Base-by-base conservation (phyloP, 1,284 basidiomycete genomes). In the Heterobasidion irregulare region DNA sequence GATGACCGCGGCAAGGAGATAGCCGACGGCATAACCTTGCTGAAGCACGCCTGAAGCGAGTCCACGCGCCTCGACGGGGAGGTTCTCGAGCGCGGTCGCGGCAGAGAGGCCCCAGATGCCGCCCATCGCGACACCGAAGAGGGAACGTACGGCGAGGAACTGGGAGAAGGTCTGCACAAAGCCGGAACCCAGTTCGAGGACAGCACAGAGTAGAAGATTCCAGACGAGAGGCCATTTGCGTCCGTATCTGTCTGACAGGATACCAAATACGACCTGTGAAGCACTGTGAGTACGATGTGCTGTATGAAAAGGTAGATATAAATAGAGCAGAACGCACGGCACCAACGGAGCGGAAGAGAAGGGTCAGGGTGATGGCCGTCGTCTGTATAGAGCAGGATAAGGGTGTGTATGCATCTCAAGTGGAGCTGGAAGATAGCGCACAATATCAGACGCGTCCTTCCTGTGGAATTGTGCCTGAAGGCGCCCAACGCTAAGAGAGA, bases 81-180 rank as follows among this genome's bases (percentile, higher is more conserved):
- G 79, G 68, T 92, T 94, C 68, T 98, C 96, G 12, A 98, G 82
- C 0, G 89, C 87, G 0, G 87, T 92, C 0, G 86, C 76, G 1
- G 84, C 75, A 0, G 86, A 76, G 18, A 89, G 72, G n/a, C 88
- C 88, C 89, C 89, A 91, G 46, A 91, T 79, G 0, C 88, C 87
- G 48, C 86, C 92, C 94, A 97, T 97, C 6, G 84, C 86, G 54
- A 95, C 79, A 61, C 91, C 92, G 63, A 94, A 94, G 47, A 92
- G 73, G 4, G 86, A 82, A 33, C 91, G 80, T 6, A 90, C 70
- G 16, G 76, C 87, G 47, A 91, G 79, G 74, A 91, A 91, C 60
- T 85, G 76, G 0, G 57, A 19, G 70, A 77, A 91, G 0, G 81
- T 87, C 13, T 82, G 72, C n/a, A 83, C 82, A 66, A 89, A 91